These are phyloP conservation scores for Penicillium sp. DNA, from an alignment of 2,329 filamentous ascomycete genomes.

Conservation along the genomic window DNA sequence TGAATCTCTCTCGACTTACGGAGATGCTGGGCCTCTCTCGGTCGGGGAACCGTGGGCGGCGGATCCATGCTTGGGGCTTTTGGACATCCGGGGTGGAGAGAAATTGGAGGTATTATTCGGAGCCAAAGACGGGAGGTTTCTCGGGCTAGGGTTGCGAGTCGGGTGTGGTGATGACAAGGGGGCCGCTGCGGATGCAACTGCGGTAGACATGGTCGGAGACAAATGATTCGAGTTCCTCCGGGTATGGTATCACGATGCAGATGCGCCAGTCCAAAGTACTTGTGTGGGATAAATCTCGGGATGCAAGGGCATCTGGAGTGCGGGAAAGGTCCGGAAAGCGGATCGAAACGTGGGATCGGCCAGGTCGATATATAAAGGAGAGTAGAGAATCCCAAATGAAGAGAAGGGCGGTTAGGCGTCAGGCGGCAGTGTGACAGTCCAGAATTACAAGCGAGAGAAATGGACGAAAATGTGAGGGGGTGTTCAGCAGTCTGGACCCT, in stretches of 20 bases:
- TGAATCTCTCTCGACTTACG: conserved; percentile 44
- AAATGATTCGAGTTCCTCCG: conserved; percentile 7
- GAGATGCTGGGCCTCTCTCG: conserved; percentile 42
- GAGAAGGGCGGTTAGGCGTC: conserved; percentile 14
- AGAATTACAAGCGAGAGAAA: conserved; percentile 13
- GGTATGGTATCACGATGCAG: background rate
- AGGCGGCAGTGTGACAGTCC: conserved; percentile 8
- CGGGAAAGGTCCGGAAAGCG: background rate
- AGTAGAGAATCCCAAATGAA: background rate
- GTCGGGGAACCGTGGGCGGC: conserved; percentile 33
- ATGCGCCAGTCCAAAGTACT: background rate
- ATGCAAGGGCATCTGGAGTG: conserved; percentile 6
- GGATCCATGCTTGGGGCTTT: conserved; percentile 35
- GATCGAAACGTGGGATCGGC: conserved; percentile 6
- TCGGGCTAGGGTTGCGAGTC: conserved; percentile 45
- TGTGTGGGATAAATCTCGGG: background rate
- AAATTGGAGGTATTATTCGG: conserved; percentile 29
- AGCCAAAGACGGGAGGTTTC: conserved; percentile 38
- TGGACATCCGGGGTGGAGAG: conserved; percentile 34
- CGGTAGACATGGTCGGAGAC: conserved; percentile 44
- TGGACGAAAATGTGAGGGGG: conserved; percentile 11
- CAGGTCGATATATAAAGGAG: conserved; percentile 4
- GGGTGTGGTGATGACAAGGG: conserved; percentile 45
- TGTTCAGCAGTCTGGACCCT: conserved; percentile 12
- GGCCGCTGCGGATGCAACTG: conserved; percentile 47